Conservation (phyloP, 164 flowering plant species). For the Piper betle region DNA sequence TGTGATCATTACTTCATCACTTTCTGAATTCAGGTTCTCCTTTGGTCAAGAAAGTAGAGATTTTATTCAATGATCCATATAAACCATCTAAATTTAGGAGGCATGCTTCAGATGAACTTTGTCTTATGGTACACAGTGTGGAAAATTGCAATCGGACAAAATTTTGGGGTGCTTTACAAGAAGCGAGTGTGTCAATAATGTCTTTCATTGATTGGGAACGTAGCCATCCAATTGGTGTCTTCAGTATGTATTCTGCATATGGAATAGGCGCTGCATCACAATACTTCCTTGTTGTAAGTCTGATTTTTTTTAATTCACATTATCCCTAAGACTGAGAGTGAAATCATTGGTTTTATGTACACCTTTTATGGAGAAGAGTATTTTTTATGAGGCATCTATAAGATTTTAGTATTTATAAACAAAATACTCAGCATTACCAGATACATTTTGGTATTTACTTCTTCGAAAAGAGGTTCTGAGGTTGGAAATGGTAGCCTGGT, state of each 20-base stretch:
- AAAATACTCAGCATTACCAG: too few relatives aligned
- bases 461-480: too few relatives aligned
- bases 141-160: conserved; percentile 18
- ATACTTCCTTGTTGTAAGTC: conserved; percentile 45
- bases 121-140: conserved; percentile 43
- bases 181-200: conserved; percentile 43
- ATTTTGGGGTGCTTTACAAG: conserved; percentile 45
- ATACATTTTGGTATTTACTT: too few relatives aligned
- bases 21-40: conserved; percentile 33
- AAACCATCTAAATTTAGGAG: conserved; percentile 12
- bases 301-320: conserved; percentile 1
- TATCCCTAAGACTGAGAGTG: too few relatives aligned
- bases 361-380: too few relatives aligned
- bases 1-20: too few relatives aligned
- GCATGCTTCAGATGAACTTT: conserved; percentile 48
- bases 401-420: too few relatives aligned
- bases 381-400: too few relatives aligned
- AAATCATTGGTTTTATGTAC: too few relatives aligned
- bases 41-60: conserved; percentile 66
- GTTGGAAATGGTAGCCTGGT: too few relatives aligned
- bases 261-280: conserved; percentile 74
- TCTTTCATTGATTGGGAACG: conserved; percentile 80
- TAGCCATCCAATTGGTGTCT: conserved; percentile 68
- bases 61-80: conserved; percentile 53
- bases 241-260: conserved; percentile 29